Base-by-base conservation (phyloP, 345 rosid species). In the Anacardium occidentale region DNA sequence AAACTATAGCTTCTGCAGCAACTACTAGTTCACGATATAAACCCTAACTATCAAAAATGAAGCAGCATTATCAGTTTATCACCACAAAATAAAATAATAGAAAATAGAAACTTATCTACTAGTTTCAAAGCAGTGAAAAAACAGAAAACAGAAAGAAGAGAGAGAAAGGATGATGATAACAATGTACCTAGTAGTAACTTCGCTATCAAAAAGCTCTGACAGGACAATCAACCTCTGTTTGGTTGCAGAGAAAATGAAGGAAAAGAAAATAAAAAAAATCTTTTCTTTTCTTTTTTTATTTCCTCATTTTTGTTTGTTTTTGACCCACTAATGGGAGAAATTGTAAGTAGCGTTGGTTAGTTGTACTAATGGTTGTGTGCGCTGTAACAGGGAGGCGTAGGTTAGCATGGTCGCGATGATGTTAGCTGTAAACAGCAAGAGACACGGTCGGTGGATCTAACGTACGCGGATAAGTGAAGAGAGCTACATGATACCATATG, bases 241-340 rank as follows among this genome's bases (percentile, higher is more conserved):
- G 74, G 68, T 47, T 60, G 74, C 50, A 32, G 67, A 61, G 74
- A 71, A 71, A 71, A 51, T 34, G 58, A 71, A 50, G 59, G 74
- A 71, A 71, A 24, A 62, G 21, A 5, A 14, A 7, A 71, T 8
- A 62, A 20, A 5, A 14, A 3, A n/a, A n/a, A n/a, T n/a, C n/a
- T n/a, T 55, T 10, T 1, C 21, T 69, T 40, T 4, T 8, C 4
- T 25, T 34, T 24, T 11, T 3, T 18, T 42, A 25, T 52, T 32
- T 12, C 1, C 1, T 20, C 9, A 20, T 44, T 20, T 21, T 64
- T 21, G 20, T 10, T 34, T 22, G 7, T 24, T 55, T n/a, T 69
- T 44, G 55, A 58, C 73, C 25, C 56, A 58, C 18, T 58, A 55
- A 70, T 24, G 57, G 15, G 44, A 15, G 42, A 18, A 0, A 45